These are phyloP conservation scores for Termitomyces sp. DNA, from an alignment of 1,284 basidiomycete genomes.

Conservation along the genomic window DNA sequence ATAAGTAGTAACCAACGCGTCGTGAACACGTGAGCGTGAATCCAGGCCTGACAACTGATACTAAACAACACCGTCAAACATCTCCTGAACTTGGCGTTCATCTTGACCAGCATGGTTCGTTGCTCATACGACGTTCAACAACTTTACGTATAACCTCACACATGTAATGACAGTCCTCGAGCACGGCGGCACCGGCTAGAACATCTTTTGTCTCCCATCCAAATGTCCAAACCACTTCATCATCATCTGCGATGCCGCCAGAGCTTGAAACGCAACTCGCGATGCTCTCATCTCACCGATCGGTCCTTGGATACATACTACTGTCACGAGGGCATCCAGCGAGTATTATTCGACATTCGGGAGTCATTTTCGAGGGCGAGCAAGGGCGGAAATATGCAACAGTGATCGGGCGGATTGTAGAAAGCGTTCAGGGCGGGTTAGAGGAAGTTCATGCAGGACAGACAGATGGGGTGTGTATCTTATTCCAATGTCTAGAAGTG, in stretches of 20 bases:
- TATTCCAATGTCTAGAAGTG: conserved; percentile 6
- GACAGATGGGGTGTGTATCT: conserved; percentile 45
- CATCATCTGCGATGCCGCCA: conserved; percentile 45
- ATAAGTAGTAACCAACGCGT: too few relatives aligned
- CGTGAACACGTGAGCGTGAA: neutral
- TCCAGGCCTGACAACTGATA: neutral
- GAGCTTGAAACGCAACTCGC: conserved; percentile 70
- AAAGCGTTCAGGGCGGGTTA: conserved; percentile 67
- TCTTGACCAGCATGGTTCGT: conserved; percentile 6
- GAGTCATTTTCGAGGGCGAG: conserved; percentile 84
- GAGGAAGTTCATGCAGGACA: conserved; percentile 62
- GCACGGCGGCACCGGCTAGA: conserved; percentile 14
- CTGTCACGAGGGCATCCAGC: conserved; percentile 63
- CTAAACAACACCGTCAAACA: neutral
- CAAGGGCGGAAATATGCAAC: conserved; percentile 76
- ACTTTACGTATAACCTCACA: neutral
- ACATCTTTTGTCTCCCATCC: conserved; percentile 26
- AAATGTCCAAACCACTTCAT: conserved; percentile 15
- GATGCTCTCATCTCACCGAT: conserved; percentile 73
- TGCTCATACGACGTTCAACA: neutral
- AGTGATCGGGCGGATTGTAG: conserved; percentile 75
- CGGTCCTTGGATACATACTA: conserved; percentile 85
- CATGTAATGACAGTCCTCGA: neutral
- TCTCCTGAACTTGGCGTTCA: neutral
- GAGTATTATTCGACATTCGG: conserved; percentile 77